Evolutionary conservation across 2,329 filamentous ascomycete genomes (phyloP), one percentile per base, ranked within the genome.

Genomic region (Hymenoscyphus infarciens): DNA sequence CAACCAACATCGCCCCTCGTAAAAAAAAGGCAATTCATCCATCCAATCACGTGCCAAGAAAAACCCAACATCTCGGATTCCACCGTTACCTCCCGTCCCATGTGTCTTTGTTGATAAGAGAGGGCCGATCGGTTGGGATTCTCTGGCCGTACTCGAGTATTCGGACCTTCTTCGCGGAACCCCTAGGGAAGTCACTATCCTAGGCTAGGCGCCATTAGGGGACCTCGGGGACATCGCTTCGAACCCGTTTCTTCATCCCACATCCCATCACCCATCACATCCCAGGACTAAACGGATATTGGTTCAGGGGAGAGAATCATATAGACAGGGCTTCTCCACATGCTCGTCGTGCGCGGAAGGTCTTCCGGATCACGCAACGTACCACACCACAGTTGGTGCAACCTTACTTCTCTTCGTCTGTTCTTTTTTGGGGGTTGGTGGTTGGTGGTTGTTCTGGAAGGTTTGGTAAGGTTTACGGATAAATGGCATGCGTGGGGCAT

Each of bases 321-420:
- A 52, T 52, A 52, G 45, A 25, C 45, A 52, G 45, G 45, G 45
- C 19, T 52, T 52, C 19, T 52, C 45, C 45, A 52, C 45, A 52
- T 52, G 19, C 45, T 52, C 19, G 19, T 52, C 45, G n/a, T 52
- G 45, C 25, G 45, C 22, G 45, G 45, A 52, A 13, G 19, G 7
- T 13, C 3, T 52, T 3, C 45, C n/a, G 45, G 45, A n/a, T 11
- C 45, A 52, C 19, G 45, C 45, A 22, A 52, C 22, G 45, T 22
- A 52, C 22, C 42, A 22, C 19, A 52, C 22, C 42, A 22, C 19
- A 7, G 33, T 35, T 49, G 42, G n/a, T 22, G 19, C 42, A 4
- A 11, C 45, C 19, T 19, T 25, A 15, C 25, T 52, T 25, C 8
- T 45, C 16, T 42, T 42, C 16, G 3, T 19, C 4, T 52, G 19